These are phyloP conservation scores for Myochromella boudieri DNA, from an alignment of 768 basidiomycete genomes.

Conservation along the genomic window DNA sequence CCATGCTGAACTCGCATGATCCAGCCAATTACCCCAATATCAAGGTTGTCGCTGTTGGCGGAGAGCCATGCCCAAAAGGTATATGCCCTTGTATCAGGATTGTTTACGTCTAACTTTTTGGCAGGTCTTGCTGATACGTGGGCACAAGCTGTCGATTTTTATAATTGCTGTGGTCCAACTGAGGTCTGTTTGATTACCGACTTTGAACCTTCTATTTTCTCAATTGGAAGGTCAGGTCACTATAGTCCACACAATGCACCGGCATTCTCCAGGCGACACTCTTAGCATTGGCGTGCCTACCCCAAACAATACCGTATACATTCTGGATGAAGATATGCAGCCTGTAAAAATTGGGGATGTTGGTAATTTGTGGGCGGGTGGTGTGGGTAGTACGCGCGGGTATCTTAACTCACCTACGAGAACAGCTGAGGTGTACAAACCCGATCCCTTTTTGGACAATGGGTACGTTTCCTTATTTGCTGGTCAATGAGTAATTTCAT, in stretches of 20 bases:
- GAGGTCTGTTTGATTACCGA: slow-evolving; percentile 31
- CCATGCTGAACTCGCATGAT: slow-evolving; percentile 45
- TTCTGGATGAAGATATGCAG: slow-evolving; percentile 35
- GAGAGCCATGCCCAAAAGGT: slow-evolving; percentile 52
- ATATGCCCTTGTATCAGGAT: slow-evolving; percentile 7
- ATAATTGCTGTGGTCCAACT: slow-evolving; percentile 54
- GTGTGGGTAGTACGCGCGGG: slow-evolving; percentile 50
- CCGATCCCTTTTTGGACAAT: slow-evolving; percentile 49
- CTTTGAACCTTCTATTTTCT: neutral
- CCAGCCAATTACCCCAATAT: slow-evolving; percentile 51
- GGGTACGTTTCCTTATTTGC: slow-evolving; percentile 34
- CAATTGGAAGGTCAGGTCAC: slow-evolving; percentile 33
- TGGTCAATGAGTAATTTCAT: neutral
- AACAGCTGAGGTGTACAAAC: slow-evolving; percentile 45
- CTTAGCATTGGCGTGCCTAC: slow-evolving; percentile 47
- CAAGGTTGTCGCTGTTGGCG: slow-evolving; percentile 49
- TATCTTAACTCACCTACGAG: slow-evolving; percentile 55
- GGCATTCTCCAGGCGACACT: slow-evolving; percentile 35
- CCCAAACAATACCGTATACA: slow-evolving; percentile 45
- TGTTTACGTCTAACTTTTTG: neutral
- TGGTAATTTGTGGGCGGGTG: slow-evolving; percentile 58
- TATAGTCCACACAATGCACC: slow-evolving; percentile 52
- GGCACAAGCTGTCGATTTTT: slow-evolving; percentile 39
- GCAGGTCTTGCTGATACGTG: slow-evolving; percentile 40
- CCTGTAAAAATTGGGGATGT: slow-evolving; percentile 34